A percentile compares a stretch with the other conserved stretches of the same genome.
These are phyloP conservation scores for Nicotiana rustica DNA, from an alignment of 305 asterid genomes.

Conservation along the genomic window DNA sequence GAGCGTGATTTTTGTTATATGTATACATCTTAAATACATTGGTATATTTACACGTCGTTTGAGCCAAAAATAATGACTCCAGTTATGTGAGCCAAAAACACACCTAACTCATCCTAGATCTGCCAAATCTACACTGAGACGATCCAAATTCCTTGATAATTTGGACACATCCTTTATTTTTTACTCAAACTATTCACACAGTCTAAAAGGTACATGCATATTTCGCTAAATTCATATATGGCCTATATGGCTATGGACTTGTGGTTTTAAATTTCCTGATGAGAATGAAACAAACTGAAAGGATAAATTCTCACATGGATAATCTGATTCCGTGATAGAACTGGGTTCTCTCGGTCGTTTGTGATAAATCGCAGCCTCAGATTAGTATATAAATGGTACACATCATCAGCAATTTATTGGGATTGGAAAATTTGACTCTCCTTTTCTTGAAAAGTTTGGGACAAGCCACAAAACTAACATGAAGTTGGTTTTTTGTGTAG, in stretches of 20 bases:
- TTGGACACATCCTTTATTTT: no score
- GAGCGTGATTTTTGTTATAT: background rate
- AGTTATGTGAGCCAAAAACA: no score
- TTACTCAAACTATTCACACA: no score
- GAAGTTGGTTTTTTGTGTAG: conserved; percentile 35
- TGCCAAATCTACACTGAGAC: no score
- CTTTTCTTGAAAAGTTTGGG: conserved; percentile 31
- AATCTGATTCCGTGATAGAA: background rate
- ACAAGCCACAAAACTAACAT: conserved; percentile 38
- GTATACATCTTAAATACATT: conserved; percentile 1
- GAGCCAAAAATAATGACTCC: no score
- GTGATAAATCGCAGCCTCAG: conserved; percentile 22
- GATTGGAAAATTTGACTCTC: background rate
- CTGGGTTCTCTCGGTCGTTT: conserved; percentile 31
- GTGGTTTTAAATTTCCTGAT: conserved; percentile 31
- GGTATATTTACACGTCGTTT: no score
- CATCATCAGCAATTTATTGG: background rate
- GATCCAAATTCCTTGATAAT: no score
- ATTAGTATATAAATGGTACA: background rate
- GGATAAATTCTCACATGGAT: conserved; percentile 30
- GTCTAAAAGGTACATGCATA: no score
- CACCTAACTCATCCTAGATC: no score
- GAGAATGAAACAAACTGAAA: conserved; percentile 28
- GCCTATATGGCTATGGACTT: conserved; percentile 7
- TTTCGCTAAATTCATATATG: no score